phyloP scores from a whole-genome alignment of 768 basidiomycete genomes.

The Pisolithus orientalis region DNA sequence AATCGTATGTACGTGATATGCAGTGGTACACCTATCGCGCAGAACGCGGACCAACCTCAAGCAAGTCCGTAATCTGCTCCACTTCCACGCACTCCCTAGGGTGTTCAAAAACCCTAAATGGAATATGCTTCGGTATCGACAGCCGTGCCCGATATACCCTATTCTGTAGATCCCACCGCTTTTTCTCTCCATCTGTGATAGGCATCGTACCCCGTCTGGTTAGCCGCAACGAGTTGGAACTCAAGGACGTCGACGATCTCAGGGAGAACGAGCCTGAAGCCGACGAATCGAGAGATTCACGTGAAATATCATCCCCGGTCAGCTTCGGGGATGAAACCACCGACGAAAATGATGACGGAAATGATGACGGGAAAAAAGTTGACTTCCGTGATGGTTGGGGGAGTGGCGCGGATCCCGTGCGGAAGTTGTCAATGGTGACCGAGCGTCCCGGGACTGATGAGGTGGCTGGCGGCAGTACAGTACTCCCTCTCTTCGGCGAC shows the following conservation, averaged over 20 bases:
- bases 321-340: slow-evolving; percentile 8
- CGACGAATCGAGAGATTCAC: slow-evolving; percentile 22
- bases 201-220: slow-evolving; percentile 3
- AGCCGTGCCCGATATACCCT: slow-evolving; percentile 58
- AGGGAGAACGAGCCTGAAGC: slow-evolving; percentile 15
- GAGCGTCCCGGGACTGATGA: slow-evolving; percentile 11
- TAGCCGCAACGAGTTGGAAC: slow-evolving; percentile 5
- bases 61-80: slow-evolving; percentile 31
- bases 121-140: slow-evolving; percentile 50
- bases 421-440: background rate
- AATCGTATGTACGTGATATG: no score
- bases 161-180: slow-evolving; percentile 51
- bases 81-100: slow-evolving; percentile 68
- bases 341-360: background rate
- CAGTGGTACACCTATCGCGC: no score
- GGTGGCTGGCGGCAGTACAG: slow-evolving; percentile 2
- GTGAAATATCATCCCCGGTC: background rate
- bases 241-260: slow-evolving; percentile 17
- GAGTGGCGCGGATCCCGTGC: slow-evolving; percentile 6
- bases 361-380: slow-evolving; percentile 10
- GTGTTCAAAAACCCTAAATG: slow-evolving; percentile 59
- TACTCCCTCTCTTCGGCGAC: slow-evolving; percentile 5
- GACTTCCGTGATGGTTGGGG: slow-evolving; percentile 9
- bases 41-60: background rate
- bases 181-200: slow-evolving; percentile 51